phyloP scores from a whole-genome alignment of 192 early-diverging fungal genomes.

The Rhizoclosmatium globosum region DNA sequence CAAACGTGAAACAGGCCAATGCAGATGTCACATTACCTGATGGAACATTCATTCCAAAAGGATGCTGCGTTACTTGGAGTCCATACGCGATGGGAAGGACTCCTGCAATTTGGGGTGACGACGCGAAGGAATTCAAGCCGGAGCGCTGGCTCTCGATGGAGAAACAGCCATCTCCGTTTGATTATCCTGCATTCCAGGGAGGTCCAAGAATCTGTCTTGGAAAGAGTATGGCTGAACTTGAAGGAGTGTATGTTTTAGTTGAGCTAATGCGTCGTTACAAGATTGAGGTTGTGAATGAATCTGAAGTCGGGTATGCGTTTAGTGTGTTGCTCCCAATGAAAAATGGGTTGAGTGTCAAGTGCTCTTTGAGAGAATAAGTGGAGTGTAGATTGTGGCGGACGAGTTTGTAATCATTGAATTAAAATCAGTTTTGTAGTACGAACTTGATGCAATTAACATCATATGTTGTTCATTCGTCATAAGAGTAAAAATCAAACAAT shows the following conservation, averaged over 20 bases:
- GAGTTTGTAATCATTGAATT: no score
- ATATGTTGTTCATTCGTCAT: conserved; percentile 1
- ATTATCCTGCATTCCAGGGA: conserved; percentile 52
- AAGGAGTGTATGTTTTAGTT: conserved; percentile 49
- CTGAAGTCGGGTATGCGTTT: conserved; percentile 28
- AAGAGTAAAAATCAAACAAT: conserved; percentile 10
- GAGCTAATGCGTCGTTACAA: conserved; percentile 36
- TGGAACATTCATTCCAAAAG: conserved; percentile 60
- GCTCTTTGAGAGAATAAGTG: no score
- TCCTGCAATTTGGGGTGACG: conserved; percentile 66
- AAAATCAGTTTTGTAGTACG: no score
- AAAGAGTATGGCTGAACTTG: no score
- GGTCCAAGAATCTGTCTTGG: conserved; percentile 52
- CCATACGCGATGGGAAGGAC: conserved; percentile 60
- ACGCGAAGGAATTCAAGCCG: conserved; percentile 69
- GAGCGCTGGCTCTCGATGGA: conserved; percentile 67
- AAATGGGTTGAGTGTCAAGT: conserved; percentile 8
- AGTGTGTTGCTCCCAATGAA: conserved; percentile 39
- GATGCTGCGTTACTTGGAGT: conserved; percentile 56
- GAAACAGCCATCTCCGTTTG: conserved; percentile 42
- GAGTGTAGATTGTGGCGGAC: no score
- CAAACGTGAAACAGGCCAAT: conserved; percentile 62
- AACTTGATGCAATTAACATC: no score
- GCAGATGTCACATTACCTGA: conserved; percentile 69
- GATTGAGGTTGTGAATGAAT: conserved; percentile 22